Conservation (phyloP, 192 early-diverging fungal genomes). For the Coemansia sp. region DNA sequence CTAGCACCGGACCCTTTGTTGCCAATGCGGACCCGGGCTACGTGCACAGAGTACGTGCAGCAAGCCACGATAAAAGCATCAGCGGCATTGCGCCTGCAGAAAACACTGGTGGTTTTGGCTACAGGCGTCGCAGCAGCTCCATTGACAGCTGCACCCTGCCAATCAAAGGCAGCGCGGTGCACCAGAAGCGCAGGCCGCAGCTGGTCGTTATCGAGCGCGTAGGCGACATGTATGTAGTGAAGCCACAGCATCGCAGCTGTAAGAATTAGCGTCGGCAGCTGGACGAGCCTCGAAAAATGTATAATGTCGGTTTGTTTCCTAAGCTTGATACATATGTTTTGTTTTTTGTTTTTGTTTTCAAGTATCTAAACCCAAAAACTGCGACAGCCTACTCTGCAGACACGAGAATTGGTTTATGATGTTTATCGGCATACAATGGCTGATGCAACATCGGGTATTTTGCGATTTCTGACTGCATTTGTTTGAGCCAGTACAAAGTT, state of each 20-base stretch:
- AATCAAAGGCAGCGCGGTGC: not conserved
- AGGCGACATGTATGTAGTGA: constrained; percentile 17
- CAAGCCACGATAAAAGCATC: not conserved
- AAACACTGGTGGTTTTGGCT: not conserved
- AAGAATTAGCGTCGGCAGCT: not conserved
- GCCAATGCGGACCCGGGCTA: not conserved
- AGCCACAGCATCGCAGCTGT: constrained; percentile 5
- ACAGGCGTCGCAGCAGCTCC: constrained; percentile 9
- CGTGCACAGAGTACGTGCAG: not conserved
- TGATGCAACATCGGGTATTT: too few relatives aligned
- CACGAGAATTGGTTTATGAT: too few relatives aligned
- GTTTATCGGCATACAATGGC: too few relatives aligned
- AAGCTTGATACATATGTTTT: too few relatives aligned
- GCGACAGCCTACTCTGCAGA: too few relatives aligned
- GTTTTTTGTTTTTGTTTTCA: too few relatives aligned
- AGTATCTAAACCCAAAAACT: too few relatives aligned
- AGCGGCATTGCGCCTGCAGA: not conserved
- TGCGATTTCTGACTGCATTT: too few relatives aligned
- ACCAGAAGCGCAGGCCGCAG: constrained; percentile 23
- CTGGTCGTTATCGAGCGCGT: constrained; percentile 27
- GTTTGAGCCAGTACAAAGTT: too few relatives aligned
- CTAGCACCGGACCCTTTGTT: not conserved
- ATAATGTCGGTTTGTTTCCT: too few relatives aligned
- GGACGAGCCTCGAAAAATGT: not conserved
- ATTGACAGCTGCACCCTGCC: constrained; percentile 10